phyloP scores from a whole-genome alignment of 2,329 filamentous ascomycete genomes.

The Podosphaera aphanis region DNA sequence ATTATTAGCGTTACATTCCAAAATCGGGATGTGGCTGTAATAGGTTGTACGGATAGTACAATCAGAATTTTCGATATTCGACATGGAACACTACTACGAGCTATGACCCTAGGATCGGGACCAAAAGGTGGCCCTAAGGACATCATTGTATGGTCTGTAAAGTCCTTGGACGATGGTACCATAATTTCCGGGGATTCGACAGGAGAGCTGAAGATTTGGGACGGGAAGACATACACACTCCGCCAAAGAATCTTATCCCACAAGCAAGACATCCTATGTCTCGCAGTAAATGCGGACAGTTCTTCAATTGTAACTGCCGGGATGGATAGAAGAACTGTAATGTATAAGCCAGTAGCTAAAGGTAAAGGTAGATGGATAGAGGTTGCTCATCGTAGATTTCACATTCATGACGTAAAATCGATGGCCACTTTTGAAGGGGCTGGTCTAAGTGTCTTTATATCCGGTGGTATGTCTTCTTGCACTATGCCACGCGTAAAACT shows the following conservation, averaged over 20 bases:
- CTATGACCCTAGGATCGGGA: constrained; percentile 68
- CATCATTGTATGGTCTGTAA: constrained; percentile 81
- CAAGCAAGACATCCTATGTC: constrained; percentile 69
- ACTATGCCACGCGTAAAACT: constrained; percentile 10
- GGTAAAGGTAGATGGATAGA: constrained; percentile 55
- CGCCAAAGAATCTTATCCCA: constrained; percentile 70
- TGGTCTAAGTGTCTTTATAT: constrained; percentile 66
- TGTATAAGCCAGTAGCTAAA: constrained; percentile 46
- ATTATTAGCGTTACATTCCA: constrained; percentile 86
- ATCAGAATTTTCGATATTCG: constrained; percentile 76
- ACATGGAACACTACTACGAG: constrained; percentile 50
- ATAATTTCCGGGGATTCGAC: constrained; percentile 91
- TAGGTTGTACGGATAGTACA: constrained; percentile 90
- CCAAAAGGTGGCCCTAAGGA: constrained; percentile 56
- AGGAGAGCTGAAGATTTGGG: constrained; percentile 82
- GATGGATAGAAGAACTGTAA: constrained; percentile 68
- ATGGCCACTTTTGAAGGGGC: constrained; percentile 76
- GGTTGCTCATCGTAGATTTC: constrained; percentile 64
- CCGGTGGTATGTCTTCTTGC: constrained; percentile 42
- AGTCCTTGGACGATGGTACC: constrained; percentile 63
- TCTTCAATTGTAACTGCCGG: constrained; percentile 69
- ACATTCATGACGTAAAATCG: constrained; percentile 84
- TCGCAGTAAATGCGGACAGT: constrained; percentile 64
- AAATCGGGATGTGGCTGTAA: constrained; percentile 56
- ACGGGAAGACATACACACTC: constrained; percentile 75